Base-by-base conservation (phyloP, 208 protist genomes). In the Trichomonas tenax region DNA sequence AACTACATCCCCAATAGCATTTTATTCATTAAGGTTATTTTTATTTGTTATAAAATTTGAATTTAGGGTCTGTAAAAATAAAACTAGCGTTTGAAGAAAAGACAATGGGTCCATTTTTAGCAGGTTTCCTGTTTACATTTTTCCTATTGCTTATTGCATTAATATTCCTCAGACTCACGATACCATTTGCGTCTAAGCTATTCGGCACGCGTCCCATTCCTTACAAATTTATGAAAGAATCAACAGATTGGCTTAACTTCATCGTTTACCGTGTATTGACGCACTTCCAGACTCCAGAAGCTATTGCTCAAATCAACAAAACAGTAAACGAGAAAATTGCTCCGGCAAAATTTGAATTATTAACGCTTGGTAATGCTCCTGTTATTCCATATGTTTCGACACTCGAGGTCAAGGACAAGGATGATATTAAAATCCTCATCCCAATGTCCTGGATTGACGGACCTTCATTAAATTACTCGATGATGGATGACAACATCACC, bases 171-270 rank as follows among this genome's bases (percentile, higher is more conserved):
- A 41, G 86, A 9, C 10, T 93, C 6, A 93, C 86, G 26, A 38
- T 93, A 36, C 86, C 86, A 38, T 93, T 49, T 51, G 44, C 17
- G 1, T 93, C 86, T 26, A 93, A 51, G 44, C 3, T 93, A 17
- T 93, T 93, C 46, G 86, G 86, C 6, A 93, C 41, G 36, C 41
- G 45, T 11, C 44, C 86, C 36, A 93, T 93, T 51, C 86, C 86
- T 11, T 93, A 93, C 31, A 93, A 93, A 51, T 51, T 44, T 17
- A 38, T 17, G 3, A 38, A 9, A 38, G 86, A 93, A 93, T 93
- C 86, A 31, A 93, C 40, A 34, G 86, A 93, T n/a, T 93, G 86
- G 86, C 44, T 93, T 4, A 93, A 93, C 44, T 93, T 93, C 46
- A 38, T 93, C 14, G n/a, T 51, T 38, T 58, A 93, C 15, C 9